Percentiles rank a stretch among this genome's conserved stretches.
Evolutionary conservation across 2,329 filamentous ascomycete species (phyloP).

Genomic region (Ophiostoma montium): DNA sequence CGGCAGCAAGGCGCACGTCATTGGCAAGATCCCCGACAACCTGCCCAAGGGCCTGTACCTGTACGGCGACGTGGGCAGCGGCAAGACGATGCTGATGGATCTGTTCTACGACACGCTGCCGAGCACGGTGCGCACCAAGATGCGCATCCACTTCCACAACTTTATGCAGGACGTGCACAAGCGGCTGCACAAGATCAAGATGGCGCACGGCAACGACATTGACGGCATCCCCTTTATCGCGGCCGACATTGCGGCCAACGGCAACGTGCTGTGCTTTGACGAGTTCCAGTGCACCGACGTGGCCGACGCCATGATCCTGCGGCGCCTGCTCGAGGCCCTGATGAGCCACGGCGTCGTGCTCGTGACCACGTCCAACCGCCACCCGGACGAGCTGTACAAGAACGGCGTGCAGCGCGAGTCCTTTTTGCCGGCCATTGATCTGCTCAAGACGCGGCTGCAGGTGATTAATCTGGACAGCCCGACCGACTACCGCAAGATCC

Average conservation of each 20-base stretch:
- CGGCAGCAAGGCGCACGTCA: slow-evolving; percentile 18
- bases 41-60: slow-evolving; percentile 86
- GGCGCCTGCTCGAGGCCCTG: slow-evolving; percentile 64
- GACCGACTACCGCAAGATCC: slow-evolving; percentile 95
- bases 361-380: slow-evolving; percentile 92
- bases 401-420: slow-evolving; percentile 94
- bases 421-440: slow-evolving; percentile 87
- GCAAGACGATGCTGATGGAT: slow-evolving; percentile 99
- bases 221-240: slow-evolving; percentile 87
- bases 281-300: slow-evolving; percentile 99
- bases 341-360: slow-evolving; percentile 97
- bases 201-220: slow-evolving; percentile 74
- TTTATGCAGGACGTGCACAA: slow-evolving; percentile 99
- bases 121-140: slow-evolving; percentile 63
- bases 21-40: slow-evolving; percentile 48
- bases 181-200: slow-evolving; percentile 78
- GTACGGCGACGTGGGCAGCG: slow-evolving; percentile 90
- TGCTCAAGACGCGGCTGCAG: slow-evolving; percentile 69
- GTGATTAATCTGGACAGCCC: slow-evolving; percentile 91
- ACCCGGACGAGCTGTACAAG: slow-evolving; percentile 91
- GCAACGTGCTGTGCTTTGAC: slow-evolving; percentile 88
- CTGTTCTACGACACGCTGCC: slow-evolving; percentile 92
- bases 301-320: slow-evolving; percentile 93
- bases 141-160: slow-evolving; percentile 94
- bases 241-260: slow-evolving; percentile 77